Evolutionary conservation across 345 rosid species (phyloP).

Genomic region (Sonneratia caseolaris): DNA sequence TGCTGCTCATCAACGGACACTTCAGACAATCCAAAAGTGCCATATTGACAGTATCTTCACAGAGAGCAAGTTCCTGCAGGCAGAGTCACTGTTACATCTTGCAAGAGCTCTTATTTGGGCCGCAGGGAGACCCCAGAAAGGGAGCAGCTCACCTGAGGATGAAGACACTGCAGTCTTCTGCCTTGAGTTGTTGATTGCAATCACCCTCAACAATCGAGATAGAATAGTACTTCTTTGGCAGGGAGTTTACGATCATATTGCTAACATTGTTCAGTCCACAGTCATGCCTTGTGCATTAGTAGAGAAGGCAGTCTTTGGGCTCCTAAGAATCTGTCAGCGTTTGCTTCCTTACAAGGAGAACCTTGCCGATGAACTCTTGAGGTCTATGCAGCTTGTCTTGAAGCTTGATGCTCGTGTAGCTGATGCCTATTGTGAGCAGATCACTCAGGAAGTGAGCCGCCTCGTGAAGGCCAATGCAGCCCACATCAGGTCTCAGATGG

Average conservation of each 20-base stretch:
- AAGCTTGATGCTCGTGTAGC: slow-evolving; percentile 98
- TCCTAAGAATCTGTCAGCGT: slow-evolving; percentile 91
- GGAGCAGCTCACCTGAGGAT: slow-evolving; percentile 84
- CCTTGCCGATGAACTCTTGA: slow-evolving; percentile 92
- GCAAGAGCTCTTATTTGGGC: slow-evolving; percentile 96
- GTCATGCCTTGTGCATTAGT: slow-evolving; percentile 88
- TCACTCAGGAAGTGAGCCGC: slow-evolving; percentile 89
- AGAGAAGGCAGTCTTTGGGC: slow-evolving; percentile 96
- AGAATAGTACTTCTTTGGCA: slow-evolving; percentile 92
- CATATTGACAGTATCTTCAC: slow-evolving; percentile 96
- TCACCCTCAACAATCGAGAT: slow-evolving; percentile 90
- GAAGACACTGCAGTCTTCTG: slow-evolving; percentile 99
- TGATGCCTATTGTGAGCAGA: slow-evolving; percentile 94
- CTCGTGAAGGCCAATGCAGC: slow-evolving; percentile 92
- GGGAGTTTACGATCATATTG: slow-evolving; percentile 96
- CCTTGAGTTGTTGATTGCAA: slow-evolving; percentile 89
- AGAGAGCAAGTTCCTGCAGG: slow-evolving; percentile 94
- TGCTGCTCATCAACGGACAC: slow-evolving; percentile 96
- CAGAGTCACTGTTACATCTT: slow-evolving; percentile 84
- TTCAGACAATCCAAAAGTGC: slow-evolving; percentile 93
- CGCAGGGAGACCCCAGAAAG: slow-evolving; percentile 94
- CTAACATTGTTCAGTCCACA: slow-evolving; percentile 90
- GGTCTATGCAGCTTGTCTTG: slow-evolving; percentile 90
- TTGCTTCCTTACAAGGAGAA: slow-evolving; percentile 97
- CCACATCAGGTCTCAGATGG: slow-evolving; percentile 84